Base-by-base conservation (phyloP, 495 filamentous ascomycete species). In the Penicillium mononematosum region DNA sequence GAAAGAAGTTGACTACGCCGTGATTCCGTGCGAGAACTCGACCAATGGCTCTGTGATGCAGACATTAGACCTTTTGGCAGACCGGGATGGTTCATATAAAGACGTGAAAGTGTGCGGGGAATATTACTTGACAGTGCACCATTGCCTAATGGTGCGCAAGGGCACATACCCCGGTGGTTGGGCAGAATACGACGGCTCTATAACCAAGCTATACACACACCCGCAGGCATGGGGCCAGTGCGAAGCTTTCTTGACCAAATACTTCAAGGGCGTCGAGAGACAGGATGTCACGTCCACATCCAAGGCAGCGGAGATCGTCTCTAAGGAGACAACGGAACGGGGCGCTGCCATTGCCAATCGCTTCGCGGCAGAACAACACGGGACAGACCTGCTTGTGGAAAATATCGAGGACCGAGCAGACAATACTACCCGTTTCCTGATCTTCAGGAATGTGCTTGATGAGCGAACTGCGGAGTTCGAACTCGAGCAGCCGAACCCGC, bases 221-320 rank as follows among this genome's bases (percentile, higher is more conserved):
- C 90, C 91, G 16, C 94, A 98, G 74, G 94, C 90, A 31, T 94
- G 92, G 78, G 93, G 91, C 5, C 94, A 98, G 75, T 96, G 91
- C 65, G 83, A 84, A n/a, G 58, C 45, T n/a, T 95, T 95, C 64
- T 74, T 96, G 6, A 75, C 77, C 7, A 64, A 74, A 45, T 73
- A 85, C 61, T 81, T 94, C 50, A 85, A 85, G 54, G 82, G 82
- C 24, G 75, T 88, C 8, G 90, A 94, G 74, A 79, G 83, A 43
- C 81, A 93, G 36, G 93, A 98, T 68, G 88, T 91, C 41, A 88
- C 87, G 43, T 95, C 90, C 2, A 98, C 94, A 2, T 89, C 85
- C 43, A 85, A 84, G 62, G 94, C 88, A 0, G 92, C 88, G 4
- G 84, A 92, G 68, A 79, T 95, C 5, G 89, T 90, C 0, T 78